These are phyloP conservation scores for Hyaloperonospora arabidopsidis DNA, from an alignment of 352 stramenopile species.

Conservation along the genomic window DNA sequence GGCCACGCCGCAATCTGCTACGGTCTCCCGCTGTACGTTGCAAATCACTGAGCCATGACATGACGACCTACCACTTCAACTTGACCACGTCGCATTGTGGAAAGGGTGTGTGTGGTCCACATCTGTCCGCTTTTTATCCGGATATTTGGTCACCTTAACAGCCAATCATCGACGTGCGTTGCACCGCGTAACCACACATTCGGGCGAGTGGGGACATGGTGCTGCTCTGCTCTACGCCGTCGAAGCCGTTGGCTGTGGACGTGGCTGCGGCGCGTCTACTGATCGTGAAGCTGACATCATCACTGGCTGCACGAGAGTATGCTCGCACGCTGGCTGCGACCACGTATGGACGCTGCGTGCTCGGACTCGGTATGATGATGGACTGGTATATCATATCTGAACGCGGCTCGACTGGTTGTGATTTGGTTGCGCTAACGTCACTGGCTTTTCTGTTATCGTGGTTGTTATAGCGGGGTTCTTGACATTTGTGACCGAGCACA, in stretches of 20 bases:
- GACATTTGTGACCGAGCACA: conserved; percentile 36
- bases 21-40: conserved; percentile 76
- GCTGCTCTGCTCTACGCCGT: conserved; percentile 25
- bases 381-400: neutral
- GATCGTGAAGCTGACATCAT: conserved; percentile 19
- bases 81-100: neutral
- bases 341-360: conserved; percentile 63
- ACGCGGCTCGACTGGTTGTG: neutral
- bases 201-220: conserved; percentile 30
- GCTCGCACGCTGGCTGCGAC: conserved; percentile 23
- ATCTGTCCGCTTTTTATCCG: too few species aligned
- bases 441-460: conserved; percentile 1
- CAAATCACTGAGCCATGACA: neutral
- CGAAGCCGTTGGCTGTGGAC: conserved; percentile 22
- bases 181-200: too few species aligned
- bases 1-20: conserved; percentile 94
- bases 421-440: neutral
- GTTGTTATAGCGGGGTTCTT: conserved; percentile 51
- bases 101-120: too few species aligned
- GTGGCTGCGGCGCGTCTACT: conserved; percentile 26
- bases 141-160: too few species aligned
- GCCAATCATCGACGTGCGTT: too few species aligned
- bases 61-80: conserved; percentile 21
- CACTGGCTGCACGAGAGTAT: conserved; percentile 24
- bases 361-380: conserved; percentile 46